A percentile compares a stretch with the other conserved stretches of the same genome.
Conservation (phyloP, 805 yeast genomes). For the Candida maltosa region DNA sequence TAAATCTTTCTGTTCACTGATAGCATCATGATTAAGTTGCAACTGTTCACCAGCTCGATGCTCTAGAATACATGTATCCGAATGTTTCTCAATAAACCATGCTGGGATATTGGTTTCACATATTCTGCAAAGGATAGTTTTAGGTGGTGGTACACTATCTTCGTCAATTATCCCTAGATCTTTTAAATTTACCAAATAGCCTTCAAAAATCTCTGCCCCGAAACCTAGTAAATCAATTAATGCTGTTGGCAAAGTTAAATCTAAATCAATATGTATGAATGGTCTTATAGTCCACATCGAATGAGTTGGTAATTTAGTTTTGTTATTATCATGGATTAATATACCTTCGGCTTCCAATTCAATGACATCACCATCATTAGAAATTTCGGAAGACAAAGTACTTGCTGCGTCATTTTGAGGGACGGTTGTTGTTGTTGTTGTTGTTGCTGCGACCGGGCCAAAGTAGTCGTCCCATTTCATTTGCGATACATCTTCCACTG, state of each 20-base stretch:
- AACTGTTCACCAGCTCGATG: slow-evolving; percentile 79
- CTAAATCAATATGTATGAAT: slow-evolving; percentile 58
- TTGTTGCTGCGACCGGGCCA: too few relatives aligned
- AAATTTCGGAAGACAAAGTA: slow-evolving; percentile 27
- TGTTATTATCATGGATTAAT: slow-evolving; percentile 62
- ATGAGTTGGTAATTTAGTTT: slow-evolving; percentile 61
- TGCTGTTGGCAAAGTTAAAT: slow-evolving; percentile 65
- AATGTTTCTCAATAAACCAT: slow-evolving; percentile 95
- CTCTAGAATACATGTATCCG: slow-evolving; percentile 81
- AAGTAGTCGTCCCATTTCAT: too few relatives aligned
- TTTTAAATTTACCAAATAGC: slow-evolving; percentile 63
- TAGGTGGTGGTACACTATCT: slow-evolving; percentile 70
- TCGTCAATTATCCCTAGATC: slow-evolving; percentile 65
- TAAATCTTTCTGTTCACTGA: slow-evolving; percentile 64
- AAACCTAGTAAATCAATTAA: slow-evolving; percentile 80
- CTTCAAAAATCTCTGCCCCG: slow-evolving; percentile 80
- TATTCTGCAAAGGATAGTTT: slow-evolving; percentile 79
- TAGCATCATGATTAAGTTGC: slow-evolving; percentile 68
- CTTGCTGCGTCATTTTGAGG: slow-evolving; percentile 9
- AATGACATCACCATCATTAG: slow-evolving; percentile 57
- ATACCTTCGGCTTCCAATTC: slow-evolving; percentile 95
- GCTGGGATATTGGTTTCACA: slow-evolving; percentile 90
- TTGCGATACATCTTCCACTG: slow-evolving; percentile 13
- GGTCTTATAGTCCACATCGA: slow-evolving; percentile 94
- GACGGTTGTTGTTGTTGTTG: too few relatives aligned